Conservation (phyloP, 1,139 yeast genomes). For the Candida tropicalis region DNA sequence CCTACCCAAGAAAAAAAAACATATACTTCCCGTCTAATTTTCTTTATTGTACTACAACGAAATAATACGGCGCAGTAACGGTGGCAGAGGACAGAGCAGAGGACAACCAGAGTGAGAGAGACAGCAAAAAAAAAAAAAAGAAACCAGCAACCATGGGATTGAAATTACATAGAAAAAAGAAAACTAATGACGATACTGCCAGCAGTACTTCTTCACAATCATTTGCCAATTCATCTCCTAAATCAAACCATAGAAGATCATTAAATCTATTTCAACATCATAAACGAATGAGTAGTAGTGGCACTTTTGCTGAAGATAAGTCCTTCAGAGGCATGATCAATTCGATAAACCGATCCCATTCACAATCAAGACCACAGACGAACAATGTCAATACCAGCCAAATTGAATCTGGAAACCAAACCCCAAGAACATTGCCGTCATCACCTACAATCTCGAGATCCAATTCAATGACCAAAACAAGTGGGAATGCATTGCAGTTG, state of each 20-base stretch:
- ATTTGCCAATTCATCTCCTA: not conserved
- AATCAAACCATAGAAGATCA: slow-evolving; percentile 2
- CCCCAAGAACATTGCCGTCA: slow-evolving; percentile 3
- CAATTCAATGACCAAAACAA: not conserved
- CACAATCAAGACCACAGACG: slow-evolving; percentile 3
- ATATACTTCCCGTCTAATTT: too few species aligned
- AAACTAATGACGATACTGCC: not conserved
- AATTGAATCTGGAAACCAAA: slow-evolving; percentile 7
- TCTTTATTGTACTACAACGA: too few species aligned
- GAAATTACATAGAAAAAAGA: slow-evolving; percentile 3
- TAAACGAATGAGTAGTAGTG: slow-evolving; percentile 1
- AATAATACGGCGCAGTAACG: too few species aligned
- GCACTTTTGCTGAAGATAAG: slow-evolving; percentile 5
- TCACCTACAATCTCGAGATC: slow-evolving; percentile 7
- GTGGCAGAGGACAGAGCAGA: too few species aligned
- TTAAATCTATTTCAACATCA: slow-evolving; percentile 6
- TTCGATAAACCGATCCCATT: slow-evolving; percentile 4
- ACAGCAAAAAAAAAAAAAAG: not conserved
- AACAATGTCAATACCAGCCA: not conserved
- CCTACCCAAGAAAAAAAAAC: too few species aligned
- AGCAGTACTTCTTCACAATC: not conserved
- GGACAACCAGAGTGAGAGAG: not conserved
- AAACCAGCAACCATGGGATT: slow-evolving; percentile 2
- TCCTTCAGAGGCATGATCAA: slow-evolving; percentile 10
- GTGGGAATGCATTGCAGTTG: slow-evolving; percentile 2